Evolutionary conservation across 306 rosid species (phyloP), one percentile per base, ranked within the genome.

Genomic region (Castanea crenata): DNA sequence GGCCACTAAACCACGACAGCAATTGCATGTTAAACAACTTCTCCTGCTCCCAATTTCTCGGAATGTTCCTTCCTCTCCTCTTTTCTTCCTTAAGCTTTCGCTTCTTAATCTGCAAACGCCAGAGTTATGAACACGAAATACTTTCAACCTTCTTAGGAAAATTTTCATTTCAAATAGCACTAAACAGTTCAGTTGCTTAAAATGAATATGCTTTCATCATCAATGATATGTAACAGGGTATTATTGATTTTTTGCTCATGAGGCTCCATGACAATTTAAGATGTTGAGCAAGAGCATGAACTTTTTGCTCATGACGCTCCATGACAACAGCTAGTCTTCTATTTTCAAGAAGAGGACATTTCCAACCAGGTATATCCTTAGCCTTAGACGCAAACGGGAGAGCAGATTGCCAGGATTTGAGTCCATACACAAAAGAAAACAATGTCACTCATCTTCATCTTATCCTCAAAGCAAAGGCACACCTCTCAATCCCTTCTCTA

Each of bases 341-440:
- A 20, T 80, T 64, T 34, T 90, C 96, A 51, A 91, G 87, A 76
- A n/a, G 81, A 4, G 82, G 91, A 74, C 63, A 83, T 64, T 74
- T 86, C 25, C 83, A 82, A 80, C 74, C 49, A 44, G 91, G 85
- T 55, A 7, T 80, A 64, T 95, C 88, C 83, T 91, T 91, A 2
- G 96, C 92, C 81, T 95, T 95, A 72, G 97, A 88, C 76, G 74
- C 85, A 81, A 92, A 95, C 31, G 97, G 99, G 52, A 95, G 91
- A 52, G 78, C 82, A 38, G 76, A 89, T 70, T 90, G 38, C 38
- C 5, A 35, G 41, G 46, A 93, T 97, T 90, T 85, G 91, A 79
- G 96, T 91, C 98, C 96, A 93, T 35, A 94, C 98, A 20, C 92
- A 90, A 86, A 95, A 80, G 88, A 92, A 94, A 73, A 95, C 96